Evolutionary conservation across 179 eudicot species (phyloP), one percentile per base, ranked within the genome.

Genomic region (Spergularia azorica): DNA sequence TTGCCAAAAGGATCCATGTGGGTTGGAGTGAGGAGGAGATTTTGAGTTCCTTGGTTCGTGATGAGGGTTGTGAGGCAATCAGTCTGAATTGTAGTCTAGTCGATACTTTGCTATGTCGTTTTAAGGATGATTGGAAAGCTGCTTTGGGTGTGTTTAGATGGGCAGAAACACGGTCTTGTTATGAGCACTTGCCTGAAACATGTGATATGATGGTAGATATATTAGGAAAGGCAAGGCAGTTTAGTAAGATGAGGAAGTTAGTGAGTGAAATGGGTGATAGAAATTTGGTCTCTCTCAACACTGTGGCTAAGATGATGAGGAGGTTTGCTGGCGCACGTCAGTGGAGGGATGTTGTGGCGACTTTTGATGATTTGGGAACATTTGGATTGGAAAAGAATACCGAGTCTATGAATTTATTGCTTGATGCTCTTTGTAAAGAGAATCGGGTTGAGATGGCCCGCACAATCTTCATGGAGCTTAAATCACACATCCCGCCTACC

Each of bases 341-440:
- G 64, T 95, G 95, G 98, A 79, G 80, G 79, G 89, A 88, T 71
- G 91, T 87, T 64, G 84, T 89, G 55, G 86, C 77, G 81, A 81
- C 74, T 12, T 95, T 93, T 71, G 94, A 95, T 74, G 91, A 88
- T 78, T 85, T 93, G 83, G 84, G 72, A 51, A 84, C 77, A 38
- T 88, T 75, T 80, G 96, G 97, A 7, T 81, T 95, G 82, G 84
- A 87, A 77, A 91, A 88, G 84, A 90, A 89, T 76, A 83, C 89
- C 0, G 94, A 93, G 65, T 76, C 97, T 16, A 91, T 95, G 98
- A 95, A 95, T 76, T 51, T 95, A 62, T 81, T 93, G 82, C 95
- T 95, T 50, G 97, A 91, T 79, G 87, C 94, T 0, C 97, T 95
- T 63, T 95, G 97, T 87, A 93, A 93, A 85, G 99, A 91, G 85